Conservation (phyloP, 768 basidiomycete species). For the Butyriboletus loyo region DNA sequence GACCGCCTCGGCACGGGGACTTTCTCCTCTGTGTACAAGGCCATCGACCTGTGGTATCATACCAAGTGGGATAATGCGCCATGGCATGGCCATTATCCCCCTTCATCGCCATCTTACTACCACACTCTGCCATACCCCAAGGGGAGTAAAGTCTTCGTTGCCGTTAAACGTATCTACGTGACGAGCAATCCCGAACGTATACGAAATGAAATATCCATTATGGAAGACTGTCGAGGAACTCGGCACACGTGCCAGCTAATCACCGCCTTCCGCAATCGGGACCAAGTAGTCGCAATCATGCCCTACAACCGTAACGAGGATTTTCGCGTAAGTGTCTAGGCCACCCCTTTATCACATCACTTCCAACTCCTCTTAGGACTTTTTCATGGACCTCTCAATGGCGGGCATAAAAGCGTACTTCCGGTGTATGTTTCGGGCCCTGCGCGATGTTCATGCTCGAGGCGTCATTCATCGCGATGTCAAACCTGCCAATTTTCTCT, state of each 20-base stretch:
- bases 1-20: slow-evolving; percentile 96
- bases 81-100: slow-evolving; percentile 68
- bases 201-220: slow-evolving; percentile 86
- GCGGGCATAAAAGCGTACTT: slow-evolving; percentile 82
- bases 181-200: slow-evolving; percentile 93
- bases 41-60: slow-evolving; percentile 75
- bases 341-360: background rate
- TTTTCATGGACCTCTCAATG: slow-evolving; percentile 71
- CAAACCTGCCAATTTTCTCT: slow-evolving; percentile 97
- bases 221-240: slow-evolving; percentile 81
- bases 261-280: slow-evolving; percentile 85
- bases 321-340: slow-evolving; percentile 70
- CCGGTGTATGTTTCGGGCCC: slow-evolving; percentile 83
- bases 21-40: slow-evolving; percentile 99
- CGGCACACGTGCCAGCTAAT: slow-evolving; percentile 91
- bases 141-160: slow-evolving; percentile 71
- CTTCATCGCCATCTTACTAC: slow-evolving; percentile 61
- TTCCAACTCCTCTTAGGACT: slow-evolving; percentile 51
- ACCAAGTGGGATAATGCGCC: slow-evolving; percentile 71
- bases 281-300: slow-evolving; percentile 93
- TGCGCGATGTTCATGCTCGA: slow-evolving; percentile 84
- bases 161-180: slow-evolving; percentile 95
- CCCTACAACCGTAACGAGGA: slow-evolving; percentile 92
- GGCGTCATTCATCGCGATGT: slow-evolving; percentile 95
- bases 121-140: slow-evolving; percentile 46